Evolutionary conservation across 352 stramenopile species (phyloP).

Genomic region (Pythium folliculosum): DNA sequence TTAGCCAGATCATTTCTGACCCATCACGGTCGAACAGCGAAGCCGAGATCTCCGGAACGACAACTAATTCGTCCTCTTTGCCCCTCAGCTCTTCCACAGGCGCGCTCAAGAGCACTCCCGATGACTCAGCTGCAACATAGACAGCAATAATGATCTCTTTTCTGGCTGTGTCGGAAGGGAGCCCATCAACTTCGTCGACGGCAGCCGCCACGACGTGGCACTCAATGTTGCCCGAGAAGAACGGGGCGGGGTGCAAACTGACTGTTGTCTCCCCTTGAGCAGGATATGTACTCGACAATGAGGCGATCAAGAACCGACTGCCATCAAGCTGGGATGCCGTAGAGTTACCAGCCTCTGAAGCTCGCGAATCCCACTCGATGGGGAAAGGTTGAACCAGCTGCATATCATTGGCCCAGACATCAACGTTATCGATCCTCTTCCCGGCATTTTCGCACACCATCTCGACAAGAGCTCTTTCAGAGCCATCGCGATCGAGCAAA

Average conservation of each 20-base stretch:
- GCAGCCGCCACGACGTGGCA: conserved; percentile 26
- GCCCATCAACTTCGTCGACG: conserved; percentile 22
- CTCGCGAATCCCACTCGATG: neutral
- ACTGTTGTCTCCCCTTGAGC: conserved; percentile 16
- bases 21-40: conserved; percentile 25
- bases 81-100: neutral
- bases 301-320: conserved; percentile 1
- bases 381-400: neutral
- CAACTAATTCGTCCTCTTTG: conserved; percentile 16
- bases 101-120: neutral
- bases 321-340: neutral
- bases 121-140: conserved; percentile 2
- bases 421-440: neutral
- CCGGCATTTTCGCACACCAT: conserved; percentile 8
- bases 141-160: neutral
- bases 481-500: conserved; percentile 25
- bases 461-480: conserved; percentile 12
- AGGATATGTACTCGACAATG: neutral
- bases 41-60: conserved; percentile 6
- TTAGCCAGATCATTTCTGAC: conserved; percentile 23
- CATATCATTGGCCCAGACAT: neutral
- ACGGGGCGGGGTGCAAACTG: conserved; percentile 26
- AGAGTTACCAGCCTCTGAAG: neutral
- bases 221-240: conserved; percentile 36
- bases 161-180: neutral